phyloP scores from a whole-genome alignment of 768 basidiomycete genomes.

The Psilocybe cubensis region DNA sequence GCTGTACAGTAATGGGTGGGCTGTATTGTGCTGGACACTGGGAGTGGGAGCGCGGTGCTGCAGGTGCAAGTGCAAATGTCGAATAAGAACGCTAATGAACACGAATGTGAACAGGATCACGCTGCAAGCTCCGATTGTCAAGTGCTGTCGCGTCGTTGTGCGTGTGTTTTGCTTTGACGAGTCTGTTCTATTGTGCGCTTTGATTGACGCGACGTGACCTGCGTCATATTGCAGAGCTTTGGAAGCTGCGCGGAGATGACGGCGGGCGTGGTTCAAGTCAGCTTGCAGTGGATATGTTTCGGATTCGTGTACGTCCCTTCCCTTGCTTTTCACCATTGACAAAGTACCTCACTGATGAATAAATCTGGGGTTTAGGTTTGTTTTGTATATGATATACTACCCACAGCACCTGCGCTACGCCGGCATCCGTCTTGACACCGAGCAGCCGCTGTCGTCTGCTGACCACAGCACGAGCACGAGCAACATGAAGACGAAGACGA shows the following conservation, averaged over 20 bases:
- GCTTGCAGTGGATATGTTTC: conserved; percentile 85
- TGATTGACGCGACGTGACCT: too few species aligned
- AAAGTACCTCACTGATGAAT: background rate
- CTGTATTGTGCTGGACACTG: too few species aligned
- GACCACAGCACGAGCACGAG: too few species aligned
- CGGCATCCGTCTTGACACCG: conserved; percentile 19
- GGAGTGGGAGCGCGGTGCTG: too few species aligned
- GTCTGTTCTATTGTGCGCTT: too few species aligned
- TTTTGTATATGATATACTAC: conserved; percentile 93
- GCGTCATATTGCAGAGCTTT: conserved; percentile 46
- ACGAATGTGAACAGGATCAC: conserved; percentile 67
- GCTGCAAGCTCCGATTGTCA: conserved; percentile 81
- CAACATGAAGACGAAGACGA: too few species aligned
- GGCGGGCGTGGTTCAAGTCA: conserved; percentile 83
- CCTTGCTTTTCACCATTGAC: background rate
- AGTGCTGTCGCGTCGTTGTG: conserved; percentile 80
- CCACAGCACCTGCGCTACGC: conserved; percentile 80
- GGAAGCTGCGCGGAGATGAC: conserved; percentile 79
- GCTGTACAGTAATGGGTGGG: too few species aligned
- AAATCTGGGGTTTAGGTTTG: conserved; percentile 62
- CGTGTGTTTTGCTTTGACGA: too few species aligned
- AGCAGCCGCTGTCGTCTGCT: conserved; percentile 35
- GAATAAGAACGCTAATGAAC: background rate
- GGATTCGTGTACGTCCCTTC: conserved; percentile 69
- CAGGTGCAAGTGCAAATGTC: too few species aligned